Base-by-base conservation (phyloP, 2,329 filamentous ascomycete genomes). In the Hortaea sp. region DNA sequence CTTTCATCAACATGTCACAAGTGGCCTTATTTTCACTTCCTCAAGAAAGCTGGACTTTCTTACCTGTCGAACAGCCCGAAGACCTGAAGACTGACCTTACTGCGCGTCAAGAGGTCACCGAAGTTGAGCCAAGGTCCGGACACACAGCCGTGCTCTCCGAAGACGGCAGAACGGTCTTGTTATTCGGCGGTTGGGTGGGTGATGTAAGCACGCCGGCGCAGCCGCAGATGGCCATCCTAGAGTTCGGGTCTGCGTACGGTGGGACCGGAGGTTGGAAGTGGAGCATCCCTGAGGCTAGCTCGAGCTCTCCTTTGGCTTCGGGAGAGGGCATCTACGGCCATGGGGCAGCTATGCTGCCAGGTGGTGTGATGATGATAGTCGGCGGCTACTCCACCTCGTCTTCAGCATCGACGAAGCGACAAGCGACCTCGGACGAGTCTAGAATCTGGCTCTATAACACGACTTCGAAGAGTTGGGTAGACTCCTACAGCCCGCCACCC, bases 1-100 rank as follows among this genome's bases (percentile, higher is more conserved):
- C 88, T 0, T 95, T 95, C 61, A 82, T 95, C 68, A 94, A 95
- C 63, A 95, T 94, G 84, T 94, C 87, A 47, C 86, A 88, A 39
- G 79, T 90, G 1, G 90, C 88, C 0, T 70, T 95, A 1, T 95
- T 89, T 73, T 89, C 81, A 45, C 71, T 95, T 5, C 90, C 90
- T 0, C 84, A 94, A 58, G 81, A 88, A 59, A 82, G 78, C 44
- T 97, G 90, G 90, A 83, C 79, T 29, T 95, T 90, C 62, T 70
- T 94, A 28, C 72, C 75, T 1, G 78, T 89, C n/a, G 69, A 75
- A 5, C 69, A 72, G 46, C 66, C 69, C 7, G 57, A 65, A 4
- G 52, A 53, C 1, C 46, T 40, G 11, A 76, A 69, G 44, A 76
- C 76, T 0, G 81, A 85, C 55, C 69, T 85, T 4, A 69, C 76